Conservation (phyloP, 1,284 basidiomycete genomes). For the Cryptococcus deneoformans region DNA sequence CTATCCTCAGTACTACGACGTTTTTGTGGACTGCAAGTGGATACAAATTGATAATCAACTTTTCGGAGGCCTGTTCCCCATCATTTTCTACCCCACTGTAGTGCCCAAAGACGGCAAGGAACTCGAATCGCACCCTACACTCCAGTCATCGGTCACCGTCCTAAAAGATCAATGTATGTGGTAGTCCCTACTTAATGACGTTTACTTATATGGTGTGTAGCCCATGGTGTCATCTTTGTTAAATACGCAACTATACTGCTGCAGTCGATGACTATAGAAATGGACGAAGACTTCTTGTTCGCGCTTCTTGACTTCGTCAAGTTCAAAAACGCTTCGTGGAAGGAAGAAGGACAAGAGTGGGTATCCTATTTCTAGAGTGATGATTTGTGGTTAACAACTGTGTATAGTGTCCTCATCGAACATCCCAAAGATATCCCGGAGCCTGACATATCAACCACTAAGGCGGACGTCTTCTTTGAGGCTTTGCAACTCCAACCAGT, state of each 20-base stretch:
- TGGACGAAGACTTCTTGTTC: conserved; percentile 96
- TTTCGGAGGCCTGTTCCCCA: conserved; percentile 93
- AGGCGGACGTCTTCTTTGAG: conserved; percentile 91
- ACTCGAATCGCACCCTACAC: conserved; percentile 81
- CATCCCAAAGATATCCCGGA: conserved; percentile 75
- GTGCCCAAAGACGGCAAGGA: conserved; percentile 76
- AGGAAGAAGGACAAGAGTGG: conserved; percentile 70
- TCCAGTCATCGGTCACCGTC: conserved; percentile 84
- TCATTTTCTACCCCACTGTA: conserved; percentile 92
- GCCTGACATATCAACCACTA: conserved; percentile 62
- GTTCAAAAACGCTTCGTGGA: conserved; percentile 87
- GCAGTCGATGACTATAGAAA: conserved; percentile 92
- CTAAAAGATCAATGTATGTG: conserved; percentile 71
- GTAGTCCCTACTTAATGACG: background rate
- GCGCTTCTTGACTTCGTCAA: conserved; percentile 85
- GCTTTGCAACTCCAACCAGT: conserved; percentile 96
- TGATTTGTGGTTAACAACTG: conserved; percentile 8
- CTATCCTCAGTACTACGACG: conserved; percentile 74
- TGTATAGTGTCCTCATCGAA: conserved; percentile 68
- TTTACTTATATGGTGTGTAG: conserved; percentile 50
- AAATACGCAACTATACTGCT: conserved; percentile 95
- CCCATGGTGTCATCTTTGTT: conserved; percentile 93
- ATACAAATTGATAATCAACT: conserved; percentile 98
- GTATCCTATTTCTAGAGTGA: conserved; percentile 29
- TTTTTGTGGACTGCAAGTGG: conserved; percentile 79